Conservation (phyloP, 148 eudicot species). For the Diospyros lotus region DNA sequence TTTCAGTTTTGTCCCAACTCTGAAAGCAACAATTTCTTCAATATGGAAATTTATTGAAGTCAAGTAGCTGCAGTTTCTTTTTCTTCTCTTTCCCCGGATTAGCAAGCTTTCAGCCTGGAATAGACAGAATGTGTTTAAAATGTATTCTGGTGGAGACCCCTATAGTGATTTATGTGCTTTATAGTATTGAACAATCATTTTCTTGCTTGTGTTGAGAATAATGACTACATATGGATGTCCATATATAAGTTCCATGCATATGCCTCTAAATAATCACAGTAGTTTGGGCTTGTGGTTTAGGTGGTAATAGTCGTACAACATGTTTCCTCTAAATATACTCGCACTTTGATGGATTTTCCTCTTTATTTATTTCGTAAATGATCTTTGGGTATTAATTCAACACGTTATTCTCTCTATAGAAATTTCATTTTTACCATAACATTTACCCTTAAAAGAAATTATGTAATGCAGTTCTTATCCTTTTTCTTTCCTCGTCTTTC, state of each 20-base stretch:
- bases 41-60: neutral
- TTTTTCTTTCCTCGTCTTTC: conserved; percentile 18
- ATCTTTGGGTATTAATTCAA: too few relatives aligned
- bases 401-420: too few relatives aligned
- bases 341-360: too few relatives aligned
- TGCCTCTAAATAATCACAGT: conserved; percentile 20
- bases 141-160: too few relatives aligned
- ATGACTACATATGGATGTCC: neutral
- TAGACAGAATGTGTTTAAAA: neutral
- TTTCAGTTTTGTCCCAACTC: too few relatives aligned
- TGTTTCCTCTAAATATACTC: conserved; percentile 4
- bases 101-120: neutral
- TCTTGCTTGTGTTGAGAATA: neutral
- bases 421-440: too few relatives aligned
- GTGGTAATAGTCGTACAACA: conserved; percentile 35
- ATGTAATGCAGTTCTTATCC: neutral
- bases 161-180: too few relatives aligned
- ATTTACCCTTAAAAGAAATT: neutral
- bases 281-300: conserved; percentile 21
- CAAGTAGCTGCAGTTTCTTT: too few relatives aligned
- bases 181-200: neutral
- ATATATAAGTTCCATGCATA: neutral
- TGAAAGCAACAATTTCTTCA: neutral
- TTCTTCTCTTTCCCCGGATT: too few relatives aligned
- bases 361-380: too few relatives aligned